phyloP scores from a whole-genome alignment of 2,329 filamentous ascomycete genomes.

The Neonectria hederae region DNA sequence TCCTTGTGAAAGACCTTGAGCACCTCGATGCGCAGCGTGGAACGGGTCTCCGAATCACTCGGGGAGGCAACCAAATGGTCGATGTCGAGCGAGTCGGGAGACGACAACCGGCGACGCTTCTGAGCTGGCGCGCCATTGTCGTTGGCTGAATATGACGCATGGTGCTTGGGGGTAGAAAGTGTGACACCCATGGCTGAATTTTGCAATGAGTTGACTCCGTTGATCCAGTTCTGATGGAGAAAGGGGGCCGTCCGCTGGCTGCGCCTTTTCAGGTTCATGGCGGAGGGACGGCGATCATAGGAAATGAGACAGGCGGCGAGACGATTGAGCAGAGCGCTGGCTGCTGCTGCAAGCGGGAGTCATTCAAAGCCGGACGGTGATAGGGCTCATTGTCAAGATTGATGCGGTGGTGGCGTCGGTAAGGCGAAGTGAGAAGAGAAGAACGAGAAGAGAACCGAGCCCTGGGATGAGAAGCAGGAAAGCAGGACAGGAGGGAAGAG shows the following conservation, averaged over 20 bases:
- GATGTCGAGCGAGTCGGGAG: slow-evolving; percentile 47
- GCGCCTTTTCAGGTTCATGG: slow-evolving; percentile 60
- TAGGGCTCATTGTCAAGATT: slow-evolving; percentile 36
- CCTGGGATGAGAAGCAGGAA: neutral
- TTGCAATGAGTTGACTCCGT: slow-evolving; percentile 56
- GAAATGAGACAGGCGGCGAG: slow-evolving; percentile 31
- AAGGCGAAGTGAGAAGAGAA: slow-evolving; percentile 16
- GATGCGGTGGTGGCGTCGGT: slow-evolving; percentile 31
- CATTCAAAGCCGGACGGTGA: slow-evolving; percentile 35
- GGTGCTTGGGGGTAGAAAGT: slow-evolving; percentile 44
- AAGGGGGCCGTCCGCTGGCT: slow-evolving; percentile 62
- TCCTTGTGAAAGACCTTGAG: slow-evolving; percentile 63
- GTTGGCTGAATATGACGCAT: slow-evolving; percentile 47
- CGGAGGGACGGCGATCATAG: slow-evolving; percentile 49
- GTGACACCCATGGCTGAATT: slow-evolving; percentile 52
- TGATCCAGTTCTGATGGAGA: slow-evolving; percentile 64
- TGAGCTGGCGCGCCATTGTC: slow-evolving; percentile 51
- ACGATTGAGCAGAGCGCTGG: slow-evolving; percentile 24
- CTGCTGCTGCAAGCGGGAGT: slow-evolving; percentile 19
- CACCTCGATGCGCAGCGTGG: slow-evolving; percentile 62
- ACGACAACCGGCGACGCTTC: slow-evolving; percentile 62
- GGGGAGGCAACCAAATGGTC: slow-evolving; percentile 48
- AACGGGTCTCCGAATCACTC: slow-evolving; percentile 46
- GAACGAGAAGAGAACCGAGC: slow-evolving; percentile 12
- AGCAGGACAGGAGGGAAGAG: neutral